Evolutionary conservation across 2,329 filamentous ascomycete species (phyloP).

Genomic region (Trichoderma atrobrunneum): DNA sequence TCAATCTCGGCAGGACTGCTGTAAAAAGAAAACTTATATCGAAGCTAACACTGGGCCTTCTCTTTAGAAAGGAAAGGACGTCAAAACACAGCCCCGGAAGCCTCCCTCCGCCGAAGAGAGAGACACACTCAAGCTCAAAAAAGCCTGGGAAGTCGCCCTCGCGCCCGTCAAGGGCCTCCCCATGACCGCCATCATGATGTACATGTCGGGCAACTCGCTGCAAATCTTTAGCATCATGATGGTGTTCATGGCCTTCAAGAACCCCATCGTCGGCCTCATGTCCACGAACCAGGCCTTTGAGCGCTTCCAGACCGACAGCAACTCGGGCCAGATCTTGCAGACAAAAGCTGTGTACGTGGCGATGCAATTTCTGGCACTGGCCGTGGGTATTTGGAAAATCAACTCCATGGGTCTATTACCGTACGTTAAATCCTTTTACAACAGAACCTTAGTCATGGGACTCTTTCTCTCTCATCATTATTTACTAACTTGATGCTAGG

Average conservation of each 20-base stretch:
- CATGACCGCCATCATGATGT: slow-evolving; percentile 99
- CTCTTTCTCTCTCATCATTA: background rate
- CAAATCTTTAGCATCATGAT: slow-evolving; percentile 99
- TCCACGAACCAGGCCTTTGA: slow-evolving; percentile 85
- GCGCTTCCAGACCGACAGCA: slow-evolving; percentile 81
- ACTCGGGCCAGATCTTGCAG: slow-evolving; percentile 67
- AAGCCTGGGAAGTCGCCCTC: slow-evolving; percentile 96
- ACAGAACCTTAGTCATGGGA: background rate
- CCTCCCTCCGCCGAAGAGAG: slow-evolving; percentile 78
- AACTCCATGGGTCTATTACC: slow-evolving; percentile 94
- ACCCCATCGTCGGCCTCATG: slow-evolving; percentile 80
- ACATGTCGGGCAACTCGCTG: slow-evolving; percentile 98
- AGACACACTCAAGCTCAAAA: slow-evolving; percentile 95
- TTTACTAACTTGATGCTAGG: slow-evolving; percentile 41
- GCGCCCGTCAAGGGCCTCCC: slow-evolving; percentile 90
- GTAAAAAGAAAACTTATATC: background rate
- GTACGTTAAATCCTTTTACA: slow-evolving; percentile 49
- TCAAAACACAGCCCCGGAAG: slow-evolving; percentile 54
- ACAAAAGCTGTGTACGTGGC: slow-evolving; percentile 86
- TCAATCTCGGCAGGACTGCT: background rate
- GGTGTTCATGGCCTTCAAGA: slow-evolving; percentile 99
- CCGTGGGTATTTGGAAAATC: slow-evolving; percentile 90
- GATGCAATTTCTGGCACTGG: slow-evolving; percentile 82
- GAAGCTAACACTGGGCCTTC: background rate
- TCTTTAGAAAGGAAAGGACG: slow-evolving; percentile 49